Percentiles rank a stretch among this genome's conserved stretches.
Evolutionary conservation across 2,329 filamentous ascomycete species (phyloP).

Genomic region (Apiospora aurea): DNA sequence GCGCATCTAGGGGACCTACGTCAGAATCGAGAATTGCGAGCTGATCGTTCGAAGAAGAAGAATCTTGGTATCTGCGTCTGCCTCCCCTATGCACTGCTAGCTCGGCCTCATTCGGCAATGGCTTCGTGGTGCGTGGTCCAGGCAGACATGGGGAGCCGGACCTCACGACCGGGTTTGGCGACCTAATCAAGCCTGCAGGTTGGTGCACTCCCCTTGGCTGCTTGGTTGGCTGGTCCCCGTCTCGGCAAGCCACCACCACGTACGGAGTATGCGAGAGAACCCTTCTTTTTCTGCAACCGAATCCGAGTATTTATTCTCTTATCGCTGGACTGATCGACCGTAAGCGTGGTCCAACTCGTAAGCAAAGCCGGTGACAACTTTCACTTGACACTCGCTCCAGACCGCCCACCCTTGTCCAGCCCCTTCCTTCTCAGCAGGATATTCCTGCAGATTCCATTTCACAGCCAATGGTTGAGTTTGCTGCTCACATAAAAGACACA

Average conservation of each 20-base stretch:
- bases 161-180: not conserved
- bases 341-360: not conserved
- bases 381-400: not conserved
- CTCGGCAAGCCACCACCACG: not conserved
- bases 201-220: not conserved
- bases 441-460: no score
- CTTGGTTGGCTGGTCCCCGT: not conserved
- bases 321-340: not conserved
- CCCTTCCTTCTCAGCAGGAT: not conserved
- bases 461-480: not conserved
- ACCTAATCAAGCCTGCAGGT: not conserved
- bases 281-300: not conserved
- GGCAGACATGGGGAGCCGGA: not conserved
- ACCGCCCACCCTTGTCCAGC: not conserved
- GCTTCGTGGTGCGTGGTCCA: not conserved
- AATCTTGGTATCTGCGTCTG: not conserved
- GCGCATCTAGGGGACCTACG: not conserved
- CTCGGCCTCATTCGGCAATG: not conserved
- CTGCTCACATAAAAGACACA: not conserved
- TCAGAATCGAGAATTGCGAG: conserved; percentile 15
- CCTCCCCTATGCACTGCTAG: not conserved
- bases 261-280: not conserved
- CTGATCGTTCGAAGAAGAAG: not conserved
- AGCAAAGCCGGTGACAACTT: not conserved
- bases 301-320: not conserved